Evolutionary conservation across 2,329 filamentous ascomycete genomes (phyloP), one percentile per base, ranked within the genome.

Genomic region (Thielaviopsis euricoi): DNA sequence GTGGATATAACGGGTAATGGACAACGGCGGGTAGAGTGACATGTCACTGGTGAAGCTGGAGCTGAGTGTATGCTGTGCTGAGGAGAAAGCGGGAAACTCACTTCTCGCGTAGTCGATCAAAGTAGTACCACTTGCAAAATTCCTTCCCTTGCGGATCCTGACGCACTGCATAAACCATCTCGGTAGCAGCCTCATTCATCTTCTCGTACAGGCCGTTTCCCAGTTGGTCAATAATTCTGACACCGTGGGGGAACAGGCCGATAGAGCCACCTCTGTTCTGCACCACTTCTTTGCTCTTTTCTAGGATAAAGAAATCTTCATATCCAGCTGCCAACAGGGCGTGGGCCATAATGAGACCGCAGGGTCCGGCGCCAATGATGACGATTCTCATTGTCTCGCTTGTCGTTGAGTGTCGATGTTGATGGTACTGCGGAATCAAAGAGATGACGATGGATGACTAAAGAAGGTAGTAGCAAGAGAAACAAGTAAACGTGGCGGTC

Each of bases 331-430:
- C 61, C 33, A 58, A n/a, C 2, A 70, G 64, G 33, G 64, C 62
- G 51, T 69, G 66, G 0, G 67, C 67, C 5, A 67, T 63, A 6
- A 62, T 63, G 2, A 70, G 54, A 1, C 68, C 68, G 6, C 62
- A 74, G 57, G 75, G 77, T 15, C 68, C 67, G 19, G 64, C 65
- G 49, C 68, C 68, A 25, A 70, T 56, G 40, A 70, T 63, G 53
- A 70, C 65, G 17, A 62, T 64, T 49, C 61, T 61, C 58, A 62
- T 58, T 33, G 12, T 33, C 25, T 4, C n/a, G n/a, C n/a, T n/a
- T n/a, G n/a, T n/a, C n/a, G n/a, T n/a, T n/a, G n/a, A n/a, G n/a
- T n/a, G n/a, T n/a, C n/a, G n/a, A n/a, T n/a, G n/a, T n/a, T n/a
- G n/a, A n/a, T n/a, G n/a, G n/a, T n/a, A n/a, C n/a, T n/a, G n/a